phyloP scores from a whole-genome alignment of 2,329 filamentous ascomycete genomes.

The Elsinoe perseae region DNA sequence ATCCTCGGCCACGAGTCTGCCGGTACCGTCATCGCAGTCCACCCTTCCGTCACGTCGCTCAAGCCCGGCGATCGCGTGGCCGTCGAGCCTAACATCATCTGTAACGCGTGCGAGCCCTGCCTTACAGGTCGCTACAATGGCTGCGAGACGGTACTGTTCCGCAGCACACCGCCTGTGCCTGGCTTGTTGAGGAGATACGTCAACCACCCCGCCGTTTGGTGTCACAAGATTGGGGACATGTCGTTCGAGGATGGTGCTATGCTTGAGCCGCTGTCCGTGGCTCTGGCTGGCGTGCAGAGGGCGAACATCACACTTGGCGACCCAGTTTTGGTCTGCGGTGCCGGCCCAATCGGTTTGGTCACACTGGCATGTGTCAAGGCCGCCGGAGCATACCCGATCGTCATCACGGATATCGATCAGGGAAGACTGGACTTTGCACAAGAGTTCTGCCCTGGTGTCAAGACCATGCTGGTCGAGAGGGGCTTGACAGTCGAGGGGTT shows the following conservation, averaged over 20 bases:
- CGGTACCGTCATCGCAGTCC: constrained; percentile 70
- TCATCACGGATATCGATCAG: constrained; percentile 92
- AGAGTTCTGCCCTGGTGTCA: constrained; percentile 68
- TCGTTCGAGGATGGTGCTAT: constrained; percentile 84
- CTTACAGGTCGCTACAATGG: constrained; percentile 92
- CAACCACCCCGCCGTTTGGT: constrained; percentile 70
- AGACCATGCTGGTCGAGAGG: constrained; percentile 70
- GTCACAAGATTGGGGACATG: constrained; percentile 87
- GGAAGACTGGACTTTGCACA: constrained; percentile 78
- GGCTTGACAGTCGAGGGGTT: constrained; percentile 59
- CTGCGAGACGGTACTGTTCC: constrained; percentile 76
- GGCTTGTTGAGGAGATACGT: constrained; percentile 86
- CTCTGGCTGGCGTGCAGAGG: constrained; percentile 78
- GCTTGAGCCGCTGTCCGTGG: constrained; percentile 83
- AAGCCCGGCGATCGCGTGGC: constrained; percentile 85
- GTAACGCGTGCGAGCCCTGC: constrained; percentile 82
- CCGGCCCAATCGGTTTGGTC: constrained; percentile 87
- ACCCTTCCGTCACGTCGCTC: constrained; percentile 69
- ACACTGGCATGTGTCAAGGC: constrained; percentile 77
- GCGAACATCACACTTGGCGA: constrained; percentile 76
- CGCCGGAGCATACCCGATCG: constrained; percentile 80
- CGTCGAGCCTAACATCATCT: constrained; percentile 90
- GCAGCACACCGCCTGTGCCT: constrained; percentile 82
- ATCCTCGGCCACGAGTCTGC: constrained; percentile 93
- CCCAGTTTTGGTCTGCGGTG: constrained; percentile 80